Conservation (phyloP, 257 asterid species). For the Nicotiana undulata region DNA sequence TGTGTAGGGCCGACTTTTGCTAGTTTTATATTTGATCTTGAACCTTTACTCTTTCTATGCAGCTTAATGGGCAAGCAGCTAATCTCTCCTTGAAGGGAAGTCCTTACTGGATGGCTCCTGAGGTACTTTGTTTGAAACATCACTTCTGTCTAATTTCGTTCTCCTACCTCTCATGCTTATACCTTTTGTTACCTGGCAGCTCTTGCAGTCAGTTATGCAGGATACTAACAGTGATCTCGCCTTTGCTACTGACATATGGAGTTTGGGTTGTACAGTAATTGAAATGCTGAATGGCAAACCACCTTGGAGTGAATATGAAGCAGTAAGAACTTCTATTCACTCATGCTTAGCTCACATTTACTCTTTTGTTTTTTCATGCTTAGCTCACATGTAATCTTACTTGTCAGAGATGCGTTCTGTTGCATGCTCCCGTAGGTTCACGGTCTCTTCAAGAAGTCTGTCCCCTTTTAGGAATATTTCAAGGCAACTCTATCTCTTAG, state of each 20-base stretch:
- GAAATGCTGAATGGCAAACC: slow-evolving; percentile 89
- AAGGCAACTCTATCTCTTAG: not conserved
- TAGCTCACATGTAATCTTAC: slow-evolving; percentile 1
- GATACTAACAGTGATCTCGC: slow-evolving; percentile 53
- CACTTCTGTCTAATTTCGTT: not conserved
- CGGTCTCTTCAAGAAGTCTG: not conserved
- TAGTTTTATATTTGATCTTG: not conserved
- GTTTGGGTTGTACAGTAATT: slow-evolving; percentile 86
- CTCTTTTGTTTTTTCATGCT: not conserved
- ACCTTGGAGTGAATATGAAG: slow-evolving; percentile 95
- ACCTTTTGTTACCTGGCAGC: slow-evolving; percentile 36
- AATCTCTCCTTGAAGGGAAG: slow-evolving; percentile 85
- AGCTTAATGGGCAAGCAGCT: slow-evolving; percentile 65
- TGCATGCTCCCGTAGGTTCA: not conserved
- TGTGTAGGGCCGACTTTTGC: not conserved
- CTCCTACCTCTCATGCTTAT: slow-evolving; percentile 12
- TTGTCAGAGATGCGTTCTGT: not conserved
- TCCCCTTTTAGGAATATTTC: not conserved
- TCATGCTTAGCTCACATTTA: not conserved
- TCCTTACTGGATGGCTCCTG: slow-evolving; percentile 96
- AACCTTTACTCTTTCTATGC: slow-evolving; percentile 20
- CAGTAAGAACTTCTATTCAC: slow-evolving; percentile 31
- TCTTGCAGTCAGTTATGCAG: slow-evolving; percentile 47
- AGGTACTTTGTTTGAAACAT: slow-evolving; percentile 37
- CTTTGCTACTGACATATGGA: slow-evolving; percentile 85